Conservation (phyloP, 306 rosid genomes). For the Cucurbita ficifolia region DNA sequence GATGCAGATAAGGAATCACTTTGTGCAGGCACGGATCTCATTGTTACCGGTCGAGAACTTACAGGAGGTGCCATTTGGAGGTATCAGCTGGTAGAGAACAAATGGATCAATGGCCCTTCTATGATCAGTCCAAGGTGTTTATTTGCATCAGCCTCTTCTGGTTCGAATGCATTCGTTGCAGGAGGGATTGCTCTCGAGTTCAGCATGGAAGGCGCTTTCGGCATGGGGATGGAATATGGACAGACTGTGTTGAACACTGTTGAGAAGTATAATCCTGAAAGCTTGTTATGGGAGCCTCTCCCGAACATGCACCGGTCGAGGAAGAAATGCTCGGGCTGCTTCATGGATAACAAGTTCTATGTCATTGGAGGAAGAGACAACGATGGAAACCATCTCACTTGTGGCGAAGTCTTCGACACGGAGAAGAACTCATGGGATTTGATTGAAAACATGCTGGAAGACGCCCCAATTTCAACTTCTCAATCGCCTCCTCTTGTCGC, state of each 20-base stretch:
- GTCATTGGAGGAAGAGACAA: slow-evolving; percentile 67
- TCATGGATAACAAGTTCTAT: slow-evolving; percentile 55
- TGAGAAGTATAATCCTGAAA: slow-evolving; percentile 47
- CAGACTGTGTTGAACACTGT: slow-evolving; percentile 31
- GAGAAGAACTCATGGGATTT: slow-evolving; percentile 40
- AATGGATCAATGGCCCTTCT: slow-evolving; percentile 56
- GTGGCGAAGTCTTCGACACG: slow-evolving; percentile 54
- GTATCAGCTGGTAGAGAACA: slow-evolving; percentile 27
- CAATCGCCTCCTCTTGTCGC: slow-evolving; percentile 69
- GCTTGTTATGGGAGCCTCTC: slow-evolving; percentile 38
- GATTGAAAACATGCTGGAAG: slow-evolving; percentile 41
- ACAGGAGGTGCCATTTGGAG: slow-evolving; percentile 50
- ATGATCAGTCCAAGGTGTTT: slow-evolving; percentile 60
- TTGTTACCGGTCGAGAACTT: slow-evolving; percentile 56
- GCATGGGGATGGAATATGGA: slow-evolving; percentile 16
- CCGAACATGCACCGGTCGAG: slow-evolving; percentile 49
- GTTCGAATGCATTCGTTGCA: slow-evolving; percentile 44
- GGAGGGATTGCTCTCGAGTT: slow-evolving; percentile 35
- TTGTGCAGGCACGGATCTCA: slow-evolving; percentile 60
- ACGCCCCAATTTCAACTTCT: slow-evolving; percentile 12
- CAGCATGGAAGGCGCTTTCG: neutral
- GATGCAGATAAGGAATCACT: slow-evolving; percentile 57
- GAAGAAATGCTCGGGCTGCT: slow-evolving; percentile 56
- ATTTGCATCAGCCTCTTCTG: slow-evolving; percentile 72
- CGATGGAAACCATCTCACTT: slow-evolving; percentile 25